Evolutionary conservation across 805 yeast species (phyloP).

Genomic region (Saccharomycopsis sp.): DNA sequence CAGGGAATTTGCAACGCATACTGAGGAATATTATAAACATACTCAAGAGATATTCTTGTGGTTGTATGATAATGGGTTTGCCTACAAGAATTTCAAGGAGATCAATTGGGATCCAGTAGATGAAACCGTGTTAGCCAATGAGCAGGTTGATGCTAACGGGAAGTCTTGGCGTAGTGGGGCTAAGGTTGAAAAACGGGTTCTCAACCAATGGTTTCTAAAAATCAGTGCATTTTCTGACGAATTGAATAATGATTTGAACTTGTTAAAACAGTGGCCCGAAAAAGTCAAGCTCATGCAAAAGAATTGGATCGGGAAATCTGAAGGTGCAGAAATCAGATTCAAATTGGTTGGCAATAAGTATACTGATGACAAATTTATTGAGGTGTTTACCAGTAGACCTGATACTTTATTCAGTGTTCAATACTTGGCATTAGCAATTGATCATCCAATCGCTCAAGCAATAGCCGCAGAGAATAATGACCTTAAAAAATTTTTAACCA

Average conservation of each 20-base stretch:
- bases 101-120: conserved; percentile 99
- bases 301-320: conserved; percentile 89
- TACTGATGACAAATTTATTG: conserved; percentile 29
- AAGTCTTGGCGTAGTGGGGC: conserved; percentile 98
- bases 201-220: conserved; percentile 91
- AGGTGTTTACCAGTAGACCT: conserved; percentile 79
- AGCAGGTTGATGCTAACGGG: conserved; percentile 90
- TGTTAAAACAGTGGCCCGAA: conserved; percentile 73
- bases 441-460: conserved; percentile 53
- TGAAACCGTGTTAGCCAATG: conserved; percentile 90
- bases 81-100: conserved; percentile 78
- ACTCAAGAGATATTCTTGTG: conserved; percentile 81
- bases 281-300: conserved; percentile 86
- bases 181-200: conserved; percentile 67
- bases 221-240: conserved; percentile 76
- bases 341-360: conserved; percentile 13
- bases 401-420: conserved; percentile 84
- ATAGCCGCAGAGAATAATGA: conserved; percentile 33
- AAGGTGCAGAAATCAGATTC: conserved; percentile 68
- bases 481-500: conserved; percentile 41
- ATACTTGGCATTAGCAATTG: conserved; percentile 68
- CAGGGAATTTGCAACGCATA: conserved; percentile 77
- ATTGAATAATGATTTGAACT: conserved; percentile 55
- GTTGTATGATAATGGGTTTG: conserved; percentile 68
- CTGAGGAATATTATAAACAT: conserved; percentile 84